Evolutionary conservation across 2,329 filamentous ascomycete genomes (phyloP).

Genomic region (Nigrospora oryzae): DNA sequence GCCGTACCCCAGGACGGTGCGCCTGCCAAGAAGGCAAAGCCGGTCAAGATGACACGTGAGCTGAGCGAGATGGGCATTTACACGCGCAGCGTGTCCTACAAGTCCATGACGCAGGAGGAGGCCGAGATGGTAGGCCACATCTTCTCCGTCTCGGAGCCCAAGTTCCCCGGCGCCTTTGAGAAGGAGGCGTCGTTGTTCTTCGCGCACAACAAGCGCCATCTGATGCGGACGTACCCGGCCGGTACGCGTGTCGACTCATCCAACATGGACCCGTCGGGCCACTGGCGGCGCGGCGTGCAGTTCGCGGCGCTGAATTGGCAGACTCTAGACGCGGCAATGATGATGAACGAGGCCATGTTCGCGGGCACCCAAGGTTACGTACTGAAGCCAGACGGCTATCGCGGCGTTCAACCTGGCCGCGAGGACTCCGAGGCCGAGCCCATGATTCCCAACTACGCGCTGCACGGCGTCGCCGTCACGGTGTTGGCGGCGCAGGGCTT

Average conservation of each 20-base stretch:
- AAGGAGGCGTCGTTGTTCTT: slow-evolving; percentile 50
- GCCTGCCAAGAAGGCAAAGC: slow-evolving; percentile 30
- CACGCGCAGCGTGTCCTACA: slow-evolving; percentile 75
- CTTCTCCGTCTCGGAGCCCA: slow-evolving; percentile 57
- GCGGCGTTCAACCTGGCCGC: slow-evolving; percentile 17
- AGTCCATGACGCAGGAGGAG: slow-evolving; percentile 64
- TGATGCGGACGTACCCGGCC: slow-evolving; percentile 88
- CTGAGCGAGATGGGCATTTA: slow-evolving; percentile 74
- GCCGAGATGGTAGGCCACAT: slow-evolving; percentile 57
- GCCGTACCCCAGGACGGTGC: slow-evolving; percentile 16
- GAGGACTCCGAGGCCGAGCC: slow-evolving; percentile 8
- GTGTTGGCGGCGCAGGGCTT: slow-evolving; percentile 34
- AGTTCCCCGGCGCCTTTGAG: slow-evolving; percentile 52
- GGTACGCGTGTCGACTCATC: slow-evolving; percentile 74
- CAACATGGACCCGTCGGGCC: slow-evolving; percentile 74
- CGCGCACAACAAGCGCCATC: slow-evolving; percentile 68
- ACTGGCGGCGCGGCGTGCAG: slow-evolving; percentile 51
- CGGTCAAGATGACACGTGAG: slow-evolving; percentile 58
- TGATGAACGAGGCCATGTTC: not conserved
- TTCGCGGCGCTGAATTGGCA: not conserved
- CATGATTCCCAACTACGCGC: slow-evolving; percentile 41
- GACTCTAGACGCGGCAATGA: not conserved
- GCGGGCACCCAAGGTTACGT: slow-evolving; percentile 61
- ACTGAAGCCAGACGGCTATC: slow-evolving; percentile 40
- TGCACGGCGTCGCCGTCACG: slow-evolving; percentile 59